A percentile compares a stretch with the other conserved stretches of the same genome.
These are phyloP conservation scores for Petunia axillaris DNA, from an alignment of 257 asterid genomes.

Conservation along the genomic window DNA sequence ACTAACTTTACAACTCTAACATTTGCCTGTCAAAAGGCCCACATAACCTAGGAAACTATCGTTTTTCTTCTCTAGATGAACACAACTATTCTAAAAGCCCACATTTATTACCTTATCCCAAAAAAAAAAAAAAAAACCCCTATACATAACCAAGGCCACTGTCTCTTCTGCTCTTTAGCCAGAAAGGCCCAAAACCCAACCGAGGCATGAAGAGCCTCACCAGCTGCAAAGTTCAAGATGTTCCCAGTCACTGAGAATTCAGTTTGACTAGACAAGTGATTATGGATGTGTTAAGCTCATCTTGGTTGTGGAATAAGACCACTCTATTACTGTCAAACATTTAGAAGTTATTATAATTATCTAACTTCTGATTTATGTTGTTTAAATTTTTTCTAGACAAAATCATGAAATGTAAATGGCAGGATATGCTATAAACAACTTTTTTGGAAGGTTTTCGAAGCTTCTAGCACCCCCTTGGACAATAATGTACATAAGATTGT, in stretches of 20 bases:
- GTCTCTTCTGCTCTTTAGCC: neutral
- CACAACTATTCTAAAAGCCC: neutral
- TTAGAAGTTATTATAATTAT: neutral
- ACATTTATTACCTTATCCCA: neutral
- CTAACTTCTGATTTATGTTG: neutral
- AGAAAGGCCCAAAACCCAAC: neutral
- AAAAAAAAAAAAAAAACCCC: no score
- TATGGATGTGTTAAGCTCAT: neutral
- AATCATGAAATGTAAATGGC: neutral
- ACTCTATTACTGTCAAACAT: neutral
- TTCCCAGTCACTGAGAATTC: neutral
- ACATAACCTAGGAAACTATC: neutral
- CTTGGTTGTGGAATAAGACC: neutral
- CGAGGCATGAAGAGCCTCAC: neutral
- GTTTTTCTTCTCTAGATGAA: neutral
- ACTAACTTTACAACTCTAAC: neutral
- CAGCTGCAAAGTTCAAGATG: constrained; percentile 1
- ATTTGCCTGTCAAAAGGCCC: neutral
- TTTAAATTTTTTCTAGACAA: neutral
- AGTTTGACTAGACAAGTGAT: neutral
- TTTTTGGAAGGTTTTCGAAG: neutral
- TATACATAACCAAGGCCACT: neutral
- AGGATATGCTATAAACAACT: neutral
- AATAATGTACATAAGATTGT: neutral
- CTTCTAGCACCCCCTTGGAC: constrained; percentile 14